Percentiles rank a stretch among this genome's conserved stretches.
phyloP scores from a whole-genome alignment of 768 basidiomycete genomes.

The Pseudohyphozyma bogoriensis region DNA sequence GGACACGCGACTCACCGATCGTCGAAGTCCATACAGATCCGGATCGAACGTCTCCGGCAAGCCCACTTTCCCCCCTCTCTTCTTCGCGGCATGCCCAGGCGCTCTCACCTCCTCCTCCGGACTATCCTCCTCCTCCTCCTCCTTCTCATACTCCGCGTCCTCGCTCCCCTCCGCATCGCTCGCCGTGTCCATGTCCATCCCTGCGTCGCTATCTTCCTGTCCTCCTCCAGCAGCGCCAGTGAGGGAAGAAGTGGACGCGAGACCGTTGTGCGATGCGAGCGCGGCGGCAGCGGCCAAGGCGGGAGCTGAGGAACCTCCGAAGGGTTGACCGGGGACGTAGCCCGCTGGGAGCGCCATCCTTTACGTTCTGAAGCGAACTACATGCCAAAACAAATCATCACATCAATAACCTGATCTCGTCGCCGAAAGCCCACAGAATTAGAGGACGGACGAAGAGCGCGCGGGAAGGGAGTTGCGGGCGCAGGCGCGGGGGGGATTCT shows the following conservation, averaged over 20 bases:
- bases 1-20: constrained; percentile 34
- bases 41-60: constrained; percentile 24
- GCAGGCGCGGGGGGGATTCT: no score
- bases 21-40: constrained; percentile 33
- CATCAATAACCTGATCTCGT: no score
- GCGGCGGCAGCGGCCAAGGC: not conserved
- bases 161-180: constrained; percentile 5
- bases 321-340: no score
- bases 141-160: constrained; percentile 26
- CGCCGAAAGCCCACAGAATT: no score
- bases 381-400: no score
- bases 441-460: no score
- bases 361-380: no score
- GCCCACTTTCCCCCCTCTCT: not conserved
- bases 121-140: constrained; percentile 19
- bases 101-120: constrained; percentile 24
- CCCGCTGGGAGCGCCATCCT: no score
- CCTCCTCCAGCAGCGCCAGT: not conserved
- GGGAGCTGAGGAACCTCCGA: no score
- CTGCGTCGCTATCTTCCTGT: not conserved
- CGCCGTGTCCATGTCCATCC: not conserved
- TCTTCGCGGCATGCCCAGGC: constrained; percentile 5
- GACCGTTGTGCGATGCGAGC: no score
- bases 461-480: no score
- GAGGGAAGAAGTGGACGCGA: no score